Evolutionary conservation across 73 alveolate species (phyloP).

Genomic region (Paraurostyla sp.): DNA sequence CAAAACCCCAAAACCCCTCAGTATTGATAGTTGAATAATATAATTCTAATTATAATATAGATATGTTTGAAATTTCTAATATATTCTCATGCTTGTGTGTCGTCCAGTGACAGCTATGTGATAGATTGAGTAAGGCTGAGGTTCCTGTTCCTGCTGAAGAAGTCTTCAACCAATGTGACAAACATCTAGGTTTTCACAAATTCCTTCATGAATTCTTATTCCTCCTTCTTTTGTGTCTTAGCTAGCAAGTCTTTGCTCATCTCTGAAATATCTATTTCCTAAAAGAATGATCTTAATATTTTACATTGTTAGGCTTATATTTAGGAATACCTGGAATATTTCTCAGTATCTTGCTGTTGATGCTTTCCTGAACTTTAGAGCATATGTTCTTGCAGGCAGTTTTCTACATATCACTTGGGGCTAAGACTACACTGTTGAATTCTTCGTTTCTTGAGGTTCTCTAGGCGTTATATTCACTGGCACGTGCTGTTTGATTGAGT

Average conservation of each 20-base stretch:
- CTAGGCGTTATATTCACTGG: not conserved
- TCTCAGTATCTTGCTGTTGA: not conserved
- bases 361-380: not conserved
- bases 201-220: not conserved
- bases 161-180: slow-evolving; percentile 22
- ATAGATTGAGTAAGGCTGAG: no score
- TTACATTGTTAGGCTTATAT: not conserved
- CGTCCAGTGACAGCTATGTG: no score
- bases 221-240: slow-evolving; percentile 13
- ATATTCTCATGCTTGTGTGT: no score
- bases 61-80: no score
- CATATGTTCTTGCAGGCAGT: slow-evolving; percentile 12
- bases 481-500: not conserved
- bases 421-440: slow-evolving; percentile 39
- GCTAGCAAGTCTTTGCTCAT: not conserved
- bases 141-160: not conserved
- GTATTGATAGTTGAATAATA: no score
- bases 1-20: no score
- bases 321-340: slow-evolving; percentile 15
- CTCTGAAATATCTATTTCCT: slow-evolving; percentile 11
- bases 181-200: slow-evolving; percentile 45
- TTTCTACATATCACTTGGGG: slow-evolving; percentile 4
- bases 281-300: not conserved
- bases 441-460: not conserved
- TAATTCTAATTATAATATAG: no score